A percentile compares a stretch with the other conserved stretches of the same genome.
Conservation (phyloP, 495 filamentous ascomycete species). For the Recurvomyces mirabilis region DNA sequence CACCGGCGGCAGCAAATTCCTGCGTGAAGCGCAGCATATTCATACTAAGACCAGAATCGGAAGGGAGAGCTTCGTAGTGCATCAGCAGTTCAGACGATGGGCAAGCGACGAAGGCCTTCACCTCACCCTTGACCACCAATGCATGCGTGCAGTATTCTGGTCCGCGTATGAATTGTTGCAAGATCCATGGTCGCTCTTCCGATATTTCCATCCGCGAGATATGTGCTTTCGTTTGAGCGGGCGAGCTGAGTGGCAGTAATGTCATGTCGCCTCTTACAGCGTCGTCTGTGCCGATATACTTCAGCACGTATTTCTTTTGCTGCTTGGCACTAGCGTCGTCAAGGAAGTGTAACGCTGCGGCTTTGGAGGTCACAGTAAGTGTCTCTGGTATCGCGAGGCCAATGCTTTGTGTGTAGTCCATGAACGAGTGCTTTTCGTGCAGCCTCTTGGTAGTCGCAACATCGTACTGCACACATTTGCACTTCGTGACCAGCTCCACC, state of each 20-base stretch:
- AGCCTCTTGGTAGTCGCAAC: slow-evolving; percentile 39
- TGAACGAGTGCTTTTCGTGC: slow-evolving; percentile 50
- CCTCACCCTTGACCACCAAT: slow-evolving; percentile 46
- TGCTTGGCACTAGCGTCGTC: slow-evolving; percentile 32
- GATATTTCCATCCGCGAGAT: slow-evolving; percentile 47
- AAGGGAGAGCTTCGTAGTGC: slow-evolving; percentile 48
- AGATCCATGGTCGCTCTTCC: slow-evolving; percentile 47
- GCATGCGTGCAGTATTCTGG: slow-evolving; percentile 60
- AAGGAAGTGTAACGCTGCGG: slow-evolving; percentile 48
- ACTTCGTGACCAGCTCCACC: slow-evolving; percentile 46
- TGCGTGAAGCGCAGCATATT: slow-evolving; percentile 52
- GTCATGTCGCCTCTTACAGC: slow-evolving; percentile 36
- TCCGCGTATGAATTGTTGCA: slow-evolving; percentile 56
- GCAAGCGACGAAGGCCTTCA: slow-evolving; percentile 55
- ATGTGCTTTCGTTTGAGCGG: slow-evolving; percentile 42
- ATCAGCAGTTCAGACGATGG: slow-evolving; percentile 45
- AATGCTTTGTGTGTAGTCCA: slow-evolving; percentile 37
- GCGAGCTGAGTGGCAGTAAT: slow-evolving; percentile 43
- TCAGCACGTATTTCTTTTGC: slow-evolving; percentile 48
- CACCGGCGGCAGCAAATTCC: slow-evolving; percentile 39
- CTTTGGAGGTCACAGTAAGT: slow-evolving; percentile 43
- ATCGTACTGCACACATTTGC: slow-evolving; percentile 50
- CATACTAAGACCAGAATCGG: slow-evolving; percentile 41
- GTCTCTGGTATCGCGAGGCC: slow-evolving; percentile 49
- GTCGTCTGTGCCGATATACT: slow-evolving; percentile 44